These are phyloP conservation scores for Herpetomonas tarakana DNA, from an alignment of 208 protist species.

Conservation along the genomic window DNA sequence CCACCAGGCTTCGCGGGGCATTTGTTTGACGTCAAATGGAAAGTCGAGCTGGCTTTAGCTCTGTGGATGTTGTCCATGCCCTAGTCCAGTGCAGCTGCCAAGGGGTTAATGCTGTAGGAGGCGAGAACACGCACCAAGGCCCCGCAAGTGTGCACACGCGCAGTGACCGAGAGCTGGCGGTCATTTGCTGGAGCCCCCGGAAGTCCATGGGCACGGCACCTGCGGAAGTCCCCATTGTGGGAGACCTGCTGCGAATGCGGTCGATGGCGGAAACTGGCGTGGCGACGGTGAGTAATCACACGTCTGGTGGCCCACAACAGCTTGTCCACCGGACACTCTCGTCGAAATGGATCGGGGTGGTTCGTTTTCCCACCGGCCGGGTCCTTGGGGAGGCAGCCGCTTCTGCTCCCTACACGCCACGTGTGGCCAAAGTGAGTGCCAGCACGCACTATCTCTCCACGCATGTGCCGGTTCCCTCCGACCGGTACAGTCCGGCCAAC, in stretches of 20 bases:
- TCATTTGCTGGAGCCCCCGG: not conserved
- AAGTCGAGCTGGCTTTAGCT: too few relatives aligned
- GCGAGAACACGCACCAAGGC: not conserved
- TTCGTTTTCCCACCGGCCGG: not conserved
- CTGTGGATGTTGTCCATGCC: too few relatives aligned
- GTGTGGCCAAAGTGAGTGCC: too few relatives aligned
- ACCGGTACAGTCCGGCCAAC: too few relatives aligned
- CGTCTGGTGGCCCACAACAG: not conserved
- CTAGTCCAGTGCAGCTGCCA: too few relatives aligned
- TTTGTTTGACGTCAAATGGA: too few relatives aligned
- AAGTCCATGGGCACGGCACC: not conserved
- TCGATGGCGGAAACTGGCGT: not conserved
- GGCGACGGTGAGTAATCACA: not conserved
- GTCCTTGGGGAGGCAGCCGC: too few relatives aligned
- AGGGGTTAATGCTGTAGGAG: not conserved
- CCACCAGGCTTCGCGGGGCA: too few relatives aligned
- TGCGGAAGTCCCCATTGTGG: not conserved
- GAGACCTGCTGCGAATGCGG: not conserved
- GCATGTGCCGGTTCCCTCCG: too few relatives aligned
- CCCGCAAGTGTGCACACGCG: not conserved
- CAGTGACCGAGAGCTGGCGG: not conserved
- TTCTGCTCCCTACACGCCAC: too few relatives aligned
- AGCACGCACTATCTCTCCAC: too few relatives aligned
- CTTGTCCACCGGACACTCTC: not conserved
- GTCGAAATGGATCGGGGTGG: not conserved